Percentiles rank a stretch among this genome's conserved stretches.
These are phyloP conservation scores for Nymphaea thermarum DNA, from an alignment of 164 flowering plant genomes.

Conservation along the genomic window DNA sequence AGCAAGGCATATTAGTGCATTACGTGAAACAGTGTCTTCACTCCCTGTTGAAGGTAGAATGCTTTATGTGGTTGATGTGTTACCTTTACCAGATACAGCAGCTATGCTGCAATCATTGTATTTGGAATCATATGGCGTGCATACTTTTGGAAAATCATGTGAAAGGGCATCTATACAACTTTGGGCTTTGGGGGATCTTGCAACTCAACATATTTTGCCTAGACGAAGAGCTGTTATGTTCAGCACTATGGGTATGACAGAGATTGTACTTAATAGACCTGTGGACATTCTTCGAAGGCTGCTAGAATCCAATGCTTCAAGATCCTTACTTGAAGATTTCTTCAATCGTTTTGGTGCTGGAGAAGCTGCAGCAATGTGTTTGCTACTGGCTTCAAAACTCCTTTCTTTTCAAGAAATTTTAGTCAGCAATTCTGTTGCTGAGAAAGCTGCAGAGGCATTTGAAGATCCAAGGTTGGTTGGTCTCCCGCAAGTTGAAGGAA, in stretches of 20 bases:
- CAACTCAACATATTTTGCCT: constrained; percentile 83
- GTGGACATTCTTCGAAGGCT: constrained; percentile 79
- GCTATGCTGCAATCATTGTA: constrained; percentile 67
- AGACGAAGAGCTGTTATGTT: constrained; percentile 75
- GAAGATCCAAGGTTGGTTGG: constrained; percentile 96
- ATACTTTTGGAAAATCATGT: constrained; percentile 39
- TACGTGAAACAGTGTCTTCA: constrained; percentile 72
- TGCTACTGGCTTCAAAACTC: constrained; percentile 76
- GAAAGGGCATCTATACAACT: constrained; percentile 59
- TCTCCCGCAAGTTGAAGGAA: constrained; percentile 89
- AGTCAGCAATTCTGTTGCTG: constrained; percentile 60
- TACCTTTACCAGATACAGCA: constrained; percentile 64
- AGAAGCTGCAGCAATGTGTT: constrained; percentile 96
- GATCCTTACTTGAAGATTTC: constrained; percentile 79
- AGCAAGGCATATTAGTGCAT: constrained; percentile 16
- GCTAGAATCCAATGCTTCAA: constrained; percentile 68
- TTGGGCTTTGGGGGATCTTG: constrained; percentile 89
- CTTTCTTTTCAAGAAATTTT: constrained; percentile 45
- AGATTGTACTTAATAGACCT: constrained; percentile 82
- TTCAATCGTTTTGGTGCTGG: constrained; percentile 92
- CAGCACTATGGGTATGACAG: constrained; percentile 96
- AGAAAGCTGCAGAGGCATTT: constrained; percentile 95
- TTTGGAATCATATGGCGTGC: constrained; percentile 55
- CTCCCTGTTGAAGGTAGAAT: constrained; percentile 88
- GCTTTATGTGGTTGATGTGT: constrained; percentile 83